A percentile compares a stretch with the other conserved stretches of the same genome.
phyloP scores from a whole-genome alignment of 2,329 filamentous ascomycete species.

The Colletotrichum sp. region DNA sequence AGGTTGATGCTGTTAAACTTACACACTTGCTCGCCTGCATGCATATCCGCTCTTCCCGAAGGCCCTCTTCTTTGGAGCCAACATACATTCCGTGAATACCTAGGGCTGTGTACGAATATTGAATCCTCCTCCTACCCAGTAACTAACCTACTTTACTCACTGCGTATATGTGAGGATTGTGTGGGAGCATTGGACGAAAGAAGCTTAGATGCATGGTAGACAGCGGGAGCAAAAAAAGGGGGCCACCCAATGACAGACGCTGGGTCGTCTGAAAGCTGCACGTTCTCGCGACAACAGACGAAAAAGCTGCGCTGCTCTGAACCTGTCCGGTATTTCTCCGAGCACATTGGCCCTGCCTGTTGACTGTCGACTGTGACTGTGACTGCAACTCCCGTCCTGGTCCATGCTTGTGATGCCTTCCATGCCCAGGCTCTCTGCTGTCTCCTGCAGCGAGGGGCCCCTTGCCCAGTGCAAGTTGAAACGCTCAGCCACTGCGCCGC shows the following conservation, averaged over 20 bases:
- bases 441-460: background rate
- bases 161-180: background rate
- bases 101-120: background rate
- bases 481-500: slow-evolving; percentile 22
- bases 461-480: slow-evolving; percentile 18
- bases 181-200: background rate
- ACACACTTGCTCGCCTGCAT: background rate
- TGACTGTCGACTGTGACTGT: background rate
- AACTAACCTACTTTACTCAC: background rate
- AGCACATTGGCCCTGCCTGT: background rate
- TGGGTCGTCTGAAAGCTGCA: background rate
- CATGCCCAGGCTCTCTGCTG: background rate
- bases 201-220: background rate
- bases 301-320: background rate
- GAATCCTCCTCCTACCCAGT: background rate
- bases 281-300: background rate
- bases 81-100: background rate
- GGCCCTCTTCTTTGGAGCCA: background rate
- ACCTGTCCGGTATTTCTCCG: background rate
- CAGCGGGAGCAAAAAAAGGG: background rate
- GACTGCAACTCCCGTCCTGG: background rate
- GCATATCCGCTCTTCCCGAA: background rate
- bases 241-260: background rate
- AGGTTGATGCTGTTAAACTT: background rate
- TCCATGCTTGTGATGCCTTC: background rate